Evolutionary conservation across 768 basidiomycete genomes (phyloP), one percentile per base, ranked within the genome.

Genomic region (Myochromella boudieri): DNA sequence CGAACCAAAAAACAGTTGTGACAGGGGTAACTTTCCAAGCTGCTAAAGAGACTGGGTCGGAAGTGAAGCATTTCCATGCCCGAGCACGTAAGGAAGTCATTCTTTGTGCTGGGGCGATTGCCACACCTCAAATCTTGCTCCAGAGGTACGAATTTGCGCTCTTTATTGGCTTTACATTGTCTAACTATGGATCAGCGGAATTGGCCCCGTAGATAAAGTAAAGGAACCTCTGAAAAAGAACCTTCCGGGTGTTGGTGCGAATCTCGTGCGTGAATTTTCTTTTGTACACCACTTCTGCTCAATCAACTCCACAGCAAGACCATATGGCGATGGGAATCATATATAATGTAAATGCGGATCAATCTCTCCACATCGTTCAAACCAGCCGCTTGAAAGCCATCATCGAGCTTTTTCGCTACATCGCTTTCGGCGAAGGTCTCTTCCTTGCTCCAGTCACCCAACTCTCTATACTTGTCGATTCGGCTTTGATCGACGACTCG

Each of bases 61-160:
- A 46, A 36, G 22, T 1, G 4, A 21, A 15, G 11, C 14, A 32
- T 7, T 42, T 29, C 18, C 22, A 7, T 36, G 50, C 41, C 10
- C 39, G 22, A 28, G 50, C 50, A 25, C 39, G 32, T 9, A 40
- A 31, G 3, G 50, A 51, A 24, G 45, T 51, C 7, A 51, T 51
- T 14, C 8, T 51, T 4, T 42, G 40, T 37, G 26, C 39, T 15
- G 50, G 50, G 20, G 44, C 50, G 4, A 46, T 51, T 20, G 26
- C 40, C 15, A 51, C 21, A 4, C 50, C 50, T 17, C 50, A 51
- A n/a, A 41, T 46, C 9, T n/a, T 51, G n/a, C 38, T 51, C 8
- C 40, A 41, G 1, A 51, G 50, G 50, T 51, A 24, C 6, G 28
- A 11, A 1, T 9, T 27, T n/a, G 4, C 7, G 20, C 21, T 36